phyloP scores from a whole-genome alignment of 116 monocot species.

The Posidonia oceanica region DNA sequence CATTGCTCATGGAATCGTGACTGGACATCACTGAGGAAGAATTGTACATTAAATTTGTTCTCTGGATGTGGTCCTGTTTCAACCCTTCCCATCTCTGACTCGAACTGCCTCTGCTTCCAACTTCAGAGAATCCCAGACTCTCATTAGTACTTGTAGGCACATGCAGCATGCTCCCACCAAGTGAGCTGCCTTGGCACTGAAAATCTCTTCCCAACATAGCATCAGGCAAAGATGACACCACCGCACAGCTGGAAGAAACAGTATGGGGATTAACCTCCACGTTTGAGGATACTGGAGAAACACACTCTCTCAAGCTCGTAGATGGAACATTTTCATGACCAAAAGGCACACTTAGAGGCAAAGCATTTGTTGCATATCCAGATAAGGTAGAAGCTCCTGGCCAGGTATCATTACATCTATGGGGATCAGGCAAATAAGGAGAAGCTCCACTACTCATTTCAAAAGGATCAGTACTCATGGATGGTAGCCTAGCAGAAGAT shows the following conservation, averaged over 20 bases:
- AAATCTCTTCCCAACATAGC: conserved; percentile 11
- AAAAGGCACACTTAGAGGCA: conserved; percentile 13
- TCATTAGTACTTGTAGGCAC: conserved; percentile 12
- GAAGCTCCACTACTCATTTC: conserved; percentile 14
- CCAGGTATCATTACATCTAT: conserved; percentile 32
- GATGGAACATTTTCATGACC: conserved; percentile 11
- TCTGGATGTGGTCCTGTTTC: conserved; percentile 10
- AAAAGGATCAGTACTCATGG: conserved; percentile 19
- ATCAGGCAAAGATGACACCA: conserved; percentile 11
- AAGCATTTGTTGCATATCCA: conserved; percentile 15
- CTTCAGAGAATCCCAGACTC: conserved; percentile 18
- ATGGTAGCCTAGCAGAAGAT: conserved; percentile 10
- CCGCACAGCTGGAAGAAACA: conserved; percentile 14
- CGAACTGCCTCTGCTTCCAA: conserved; percentile 11
- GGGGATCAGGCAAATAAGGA: conserved; percentile 26
- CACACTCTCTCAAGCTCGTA: conserved; percentile 12
- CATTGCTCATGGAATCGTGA: conserved; percentile 6
- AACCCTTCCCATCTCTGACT: conserved; percentile 13
- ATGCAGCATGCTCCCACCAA: conserved; percentile 11
- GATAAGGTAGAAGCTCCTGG: conserved; percentile 19
- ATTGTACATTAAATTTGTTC: conserved; percentile 5
- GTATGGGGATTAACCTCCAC: conserved; percentile 1
- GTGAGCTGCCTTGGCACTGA: conserved; percentile 10
- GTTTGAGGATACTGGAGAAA: conserved; percentile 12
- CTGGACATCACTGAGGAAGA: conserved; percentile 9